Evolutionary conservation across 345 rosid genomes (phyloP), one percentile per base, ranked within the genome.

Genomic region (Clarkia xantiana): DNA sequence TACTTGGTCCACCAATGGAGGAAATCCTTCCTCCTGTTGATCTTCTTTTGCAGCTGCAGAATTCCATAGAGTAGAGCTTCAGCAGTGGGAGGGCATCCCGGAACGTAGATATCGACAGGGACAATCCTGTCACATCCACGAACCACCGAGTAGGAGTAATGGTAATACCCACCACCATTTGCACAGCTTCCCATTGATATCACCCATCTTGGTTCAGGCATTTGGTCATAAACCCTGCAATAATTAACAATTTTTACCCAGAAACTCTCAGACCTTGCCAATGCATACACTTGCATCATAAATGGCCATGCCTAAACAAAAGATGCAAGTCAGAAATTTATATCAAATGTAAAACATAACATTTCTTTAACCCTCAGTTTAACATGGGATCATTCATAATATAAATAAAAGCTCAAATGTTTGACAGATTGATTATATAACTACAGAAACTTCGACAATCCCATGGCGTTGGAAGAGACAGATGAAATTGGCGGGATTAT

Each of bases 151-250:
- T 91, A 91, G 12, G 95, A 91, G 80, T 91, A 86, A 69, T 91
- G 96, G 59, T 86, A 86, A 78, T 87, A 91, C 50, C 96, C 96
- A 20, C 98, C 98, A 49, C 95, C 98, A 56, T 86, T 91, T 17
- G 98, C 98, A 57, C 98, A 86, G 51, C 98, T 91, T 47, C 98
- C 98, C 96, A 86, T 91, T 7, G 98, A 86, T 49, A 91, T 82
- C 42, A 91, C 96, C 96, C 96, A 86, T 66, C 94, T 81, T 10
- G 98, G 96, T 65, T 91, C 96, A 0, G 95, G 98, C 98, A 91
- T 91, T 62, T 91, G 96, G 61, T 84, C 98, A 58, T 91, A 91
- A 38, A 91, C 96, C 87, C 97, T 86, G 87, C 47, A 46, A 67
- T 56, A 14, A 63, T 14, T 42, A 14, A 36, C 8, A 52, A 29